Percentiles rank a stretch among this genome's conserved stretches.
phyloP scores from a whole-genome alignment of 83 land plant genomes.

The Diphasiastrum complanatum region DNA sequence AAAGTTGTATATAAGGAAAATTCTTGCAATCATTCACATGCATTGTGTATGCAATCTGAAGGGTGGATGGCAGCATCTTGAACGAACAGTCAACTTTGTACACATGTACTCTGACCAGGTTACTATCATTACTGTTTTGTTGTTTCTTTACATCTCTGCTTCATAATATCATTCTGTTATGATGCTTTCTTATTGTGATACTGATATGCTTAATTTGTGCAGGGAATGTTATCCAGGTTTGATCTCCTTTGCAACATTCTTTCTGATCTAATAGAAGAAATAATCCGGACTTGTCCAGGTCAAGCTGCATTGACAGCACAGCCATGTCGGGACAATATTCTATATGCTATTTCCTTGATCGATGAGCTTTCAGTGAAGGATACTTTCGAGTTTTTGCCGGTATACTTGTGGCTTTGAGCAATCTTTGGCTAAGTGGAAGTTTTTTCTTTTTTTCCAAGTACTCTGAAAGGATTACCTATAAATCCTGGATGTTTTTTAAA shows the following conservation, averaged over 20 bases:
- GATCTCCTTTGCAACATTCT: constrained; percentile 50
- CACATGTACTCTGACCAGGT: constrained; percentile 31
- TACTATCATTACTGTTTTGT: neutral
- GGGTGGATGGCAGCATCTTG: constrained; percentile 37
- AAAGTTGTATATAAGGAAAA: constrained; percentile 18
- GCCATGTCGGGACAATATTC: constrained; percentile 92
- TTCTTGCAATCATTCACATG: constrained; percentile 24
- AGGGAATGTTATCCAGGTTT: constrained; percentile 39
- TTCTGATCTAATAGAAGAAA: constrained; percentile 52
- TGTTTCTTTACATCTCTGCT: too few species aligned
- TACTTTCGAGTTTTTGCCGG: constrained; percentile 50
- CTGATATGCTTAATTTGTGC: constrained; percentile 11
- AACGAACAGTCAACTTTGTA: constrained; percentile 22
- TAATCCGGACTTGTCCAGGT: constrained; percentile 43
- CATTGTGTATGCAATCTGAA: constrained; percentile 23
- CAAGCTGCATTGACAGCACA: constrained; percentile 58
- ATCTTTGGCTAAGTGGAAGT: neutral
- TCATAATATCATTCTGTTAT: too few species aligned
- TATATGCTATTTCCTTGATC: constrained; percentile 61
- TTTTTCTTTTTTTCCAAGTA: neutral
- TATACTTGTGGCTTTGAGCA: constrained; percentile 24
- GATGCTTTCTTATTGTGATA: neutral
- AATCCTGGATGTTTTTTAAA: too few species aligned
- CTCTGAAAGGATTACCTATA: constrained; percentile 1
- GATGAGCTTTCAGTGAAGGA: constrained; percentile 75